These are phyloP conservation scores for Mychonastes homosphaera DNA, from an alignment of 139 green algal species.

Conservation along the genomic window DNA sequence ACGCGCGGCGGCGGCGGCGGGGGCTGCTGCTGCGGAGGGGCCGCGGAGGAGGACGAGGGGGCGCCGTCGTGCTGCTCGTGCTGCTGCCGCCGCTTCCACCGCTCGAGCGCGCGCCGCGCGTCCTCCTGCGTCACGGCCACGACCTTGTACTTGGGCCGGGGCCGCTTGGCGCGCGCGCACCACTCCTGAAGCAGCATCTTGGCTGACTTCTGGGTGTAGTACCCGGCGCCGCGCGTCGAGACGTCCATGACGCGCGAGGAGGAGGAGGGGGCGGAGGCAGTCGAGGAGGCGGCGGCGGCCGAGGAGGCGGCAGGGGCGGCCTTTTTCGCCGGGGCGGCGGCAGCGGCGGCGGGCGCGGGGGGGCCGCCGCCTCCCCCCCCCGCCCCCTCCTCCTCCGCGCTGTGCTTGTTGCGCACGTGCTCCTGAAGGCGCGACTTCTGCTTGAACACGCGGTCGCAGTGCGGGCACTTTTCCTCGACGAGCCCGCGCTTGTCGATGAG, in stretches of 20 bases:
- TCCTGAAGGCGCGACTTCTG: conserved; percentile 49
- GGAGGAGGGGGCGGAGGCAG: not conserved
- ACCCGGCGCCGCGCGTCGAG: conserved; percentile 42
- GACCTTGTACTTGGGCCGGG: conserved; percentile 40
- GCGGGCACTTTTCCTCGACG: conserved; percentile 69
- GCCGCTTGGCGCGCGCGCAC: conserved; percentile 44
- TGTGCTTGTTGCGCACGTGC: conserved; percentile 66
- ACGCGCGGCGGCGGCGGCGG: not conserved
- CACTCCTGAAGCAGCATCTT: conserved; percentile 73
- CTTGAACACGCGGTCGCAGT: conserved; percentile 76
- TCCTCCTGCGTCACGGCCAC: not conserved
- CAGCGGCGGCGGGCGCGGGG: not conserved
- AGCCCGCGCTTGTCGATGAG: conserved; percentile 74
- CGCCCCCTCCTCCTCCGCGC: not conserved
- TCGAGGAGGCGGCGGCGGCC: no score
- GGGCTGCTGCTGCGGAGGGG: no score
- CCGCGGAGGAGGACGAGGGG: not conserved
- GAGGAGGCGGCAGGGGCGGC: not conserved
- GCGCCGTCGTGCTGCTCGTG: not conserved
- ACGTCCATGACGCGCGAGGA: conserved; percentile 53
- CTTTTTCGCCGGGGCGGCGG: not conserved
- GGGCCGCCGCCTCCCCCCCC: not conserved
- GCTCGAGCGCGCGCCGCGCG: conserved; percentile 3
- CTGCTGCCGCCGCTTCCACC: not conserved
- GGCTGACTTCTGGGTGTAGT: conserved; percentile 64